Conservation (phyloP, 139 green algal genomes). For the Chlorella sp. region DNA sequence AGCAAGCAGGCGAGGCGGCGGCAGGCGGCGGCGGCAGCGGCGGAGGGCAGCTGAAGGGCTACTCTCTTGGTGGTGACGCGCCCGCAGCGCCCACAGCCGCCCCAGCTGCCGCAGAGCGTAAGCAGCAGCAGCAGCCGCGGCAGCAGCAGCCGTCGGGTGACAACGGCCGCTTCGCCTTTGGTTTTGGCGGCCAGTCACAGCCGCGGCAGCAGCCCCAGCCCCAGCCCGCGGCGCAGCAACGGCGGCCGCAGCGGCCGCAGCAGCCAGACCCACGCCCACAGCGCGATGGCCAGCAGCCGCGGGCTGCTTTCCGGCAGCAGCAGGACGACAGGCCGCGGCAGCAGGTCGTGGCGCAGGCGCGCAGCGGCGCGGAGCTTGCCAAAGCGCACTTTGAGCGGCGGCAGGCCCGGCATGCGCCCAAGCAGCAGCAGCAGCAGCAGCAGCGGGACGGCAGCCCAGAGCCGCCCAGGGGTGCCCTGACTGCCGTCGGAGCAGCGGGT, state of each 20-base stretch:
- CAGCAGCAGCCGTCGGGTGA: neutral
- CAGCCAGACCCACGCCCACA: neutral
- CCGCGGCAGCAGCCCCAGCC: neutral
- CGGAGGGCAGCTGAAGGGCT: constrained; percentile 31
- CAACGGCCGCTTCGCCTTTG: neutral
- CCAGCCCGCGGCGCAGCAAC: neutral
- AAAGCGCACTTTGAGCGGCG: neutral
- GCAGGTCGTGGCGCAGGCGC: neutral
- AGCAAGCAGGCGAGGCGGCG: neutral
- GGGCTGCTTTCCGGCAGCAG: neutral
- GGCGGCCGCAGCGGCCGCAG: neutral
- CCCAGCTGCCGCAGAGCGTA: neutral
- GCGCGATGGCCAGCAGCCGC: neutral
- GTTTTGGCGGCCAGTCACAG: neutral
- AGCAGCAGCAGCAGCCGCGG: neutral
- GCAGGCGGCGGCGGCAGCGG: neutral
- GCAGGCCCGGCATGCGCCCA: neutral
- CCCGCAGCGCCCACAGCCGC: neutral
- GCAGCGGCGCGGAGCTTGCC: neutral
- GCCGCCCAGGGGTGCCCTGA: neutral
- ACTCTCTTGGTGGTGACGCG: neutral
- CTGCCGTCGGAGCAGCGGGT: no score
- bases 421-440: constrained; percentile 25
- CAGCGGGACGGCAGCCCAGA: neutral
- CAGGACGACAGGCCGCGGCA: neutral